Conservation (phyloP, 2,329 filamentous ascomycete genomes). For the Penicillium oxalicum region DNA sequence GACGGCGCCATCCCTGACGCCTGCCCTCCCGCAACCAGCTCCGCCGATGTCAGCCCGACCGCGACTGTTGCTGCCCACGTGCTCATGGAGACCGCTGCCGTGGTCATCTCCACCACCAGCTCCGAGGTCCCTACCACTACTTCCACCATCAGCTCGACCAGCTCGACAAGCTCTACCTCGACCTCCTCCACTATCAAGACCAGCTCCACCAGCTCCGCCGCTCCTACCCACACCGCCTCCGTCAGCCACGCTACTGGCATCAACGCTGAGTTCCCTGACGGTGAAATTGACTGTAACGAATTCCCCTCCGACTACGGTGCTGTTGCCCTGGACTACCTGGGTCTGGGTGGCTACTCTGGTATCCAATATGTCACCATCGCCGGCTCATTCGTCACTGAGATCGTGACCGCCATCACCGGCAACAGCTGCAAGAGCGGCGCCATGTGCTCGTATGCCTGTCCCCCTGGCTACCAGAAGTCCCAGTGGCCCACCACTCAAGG, state of each 20-base stretch:
- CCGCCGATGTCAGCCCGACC: slow-evolving; percentile 19
- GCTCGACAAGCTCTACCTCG: slow-evolving; percentile 12
- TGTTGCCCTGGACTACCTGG: slow-evolving; percentile 61
- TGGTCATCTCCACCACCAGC: slow-evolving; percentile 20
- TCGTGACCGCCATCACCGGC: slow-evolving; percentile 58
- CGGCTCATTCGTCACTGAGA: slow-evolving; percentile 55
- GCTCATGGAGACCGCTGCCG: too few species aligned
- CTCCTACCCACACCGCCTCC: slow-evolving; percentile 20
- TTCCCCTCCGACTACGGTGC: slow-evolving; percentile 83
- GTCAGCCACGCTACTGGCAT: slow-evolving; percentile 45
- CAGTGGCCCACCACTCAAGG: slow-evolving; percentile 84
- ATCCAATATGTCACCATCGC: slow-evolving; percentile 60
- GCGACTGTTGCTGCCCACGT: slow-evolving; percentile 5
- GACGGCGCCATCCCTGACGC: slow-evolving; percentile 56
- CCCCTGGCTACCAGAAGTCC: slow-evolving; percentile 82
- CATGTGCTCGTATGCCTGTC: slow-evolving; percentile 92
- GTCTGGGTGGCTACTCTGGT: slow-evolving; percentile 69
- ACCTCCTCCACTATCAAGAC: slow-evolving; percentile 15
- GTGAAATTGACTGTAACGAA: slow-evolving; percentile 60
- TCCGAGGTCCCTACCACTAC: slow-evolving; percentile 36
- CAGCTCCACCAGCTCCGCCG: slow-evolving; percentile 18
- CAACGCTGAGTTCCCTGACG: slow-evolving; percentile 66
- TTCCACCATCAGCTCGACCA: slow-evolving; percentile 27
- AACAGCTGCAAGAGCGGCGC: slow-evolving; percentile 55
- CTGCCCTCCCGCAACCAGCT: slow-evolving; percentile 32